Evolutionary conservation across 192 early-diverging fungal genomes (phyloP).

Genomic region (Entophlyctis luteolus): DNA sequence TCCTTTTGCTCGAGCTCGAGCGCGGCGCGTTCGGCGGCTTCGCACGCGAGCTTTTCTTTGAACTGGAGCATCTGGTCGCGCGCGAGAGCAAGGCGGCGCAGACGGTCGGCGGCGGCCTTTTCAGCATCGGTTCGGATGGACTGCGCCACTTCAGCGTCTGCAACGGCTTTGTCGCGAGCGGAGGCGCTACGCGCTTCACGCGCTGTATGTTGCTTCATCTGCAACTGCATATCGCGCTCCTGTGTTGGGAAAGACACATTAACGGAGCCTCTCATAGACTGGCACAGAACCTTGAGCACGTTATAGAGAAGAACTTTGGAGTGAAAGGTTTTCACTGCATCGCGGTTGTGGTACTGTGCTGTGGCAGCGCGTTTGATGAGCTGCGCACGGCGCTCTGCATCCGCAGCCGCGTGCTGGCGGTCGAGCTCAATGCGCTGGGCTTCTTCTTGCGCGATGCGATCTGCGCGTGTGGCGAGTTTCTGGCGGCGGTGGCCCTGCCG

Average conservation of each 20-base stretch:
- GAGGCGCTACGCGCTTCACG: background rate
- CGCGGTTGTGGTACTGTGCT: slow-evolving; percentile 42
- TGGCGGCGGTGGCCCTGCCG: slow-evolving; percentile 30
- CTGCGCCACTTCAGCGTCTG: too few relatives aligned
- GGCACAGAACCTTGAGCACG: slow-evolving; percentile 29
- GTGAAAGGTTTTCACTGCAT: slow-evolving; percentile 44
- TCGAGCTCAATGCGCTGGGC: slow-evolving; percentile 26
- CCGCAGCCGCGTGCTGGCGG: slow-evolving; percentile 29
- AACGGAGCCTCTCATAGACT: too few relatives aligned
- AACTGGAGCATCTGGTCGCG: slow-evolving; percentile 14
- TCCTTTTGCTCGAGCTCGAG: background rate
- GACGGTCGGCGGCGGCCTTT: background rate
- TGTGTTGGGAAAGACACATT: too few relatives aligned
- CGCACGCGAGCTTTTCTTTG: background rate
- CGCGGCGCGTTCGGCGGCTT: background rate
- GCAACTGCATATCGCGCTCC: slow-evolving; percentile 42
- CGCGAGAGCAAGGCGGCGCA: background rate
- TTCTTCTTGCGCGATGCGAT: slow-evolving; percentile 33
- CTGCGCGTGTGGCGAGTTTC: slow-evolving; percentile 22
- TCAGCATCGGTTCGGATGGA: slow-evolving; percentile 14
- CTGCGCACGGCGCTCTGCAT: slow-evolving; percentile 23
- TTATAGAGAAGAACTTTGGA: slow-evolving; percentile 34
- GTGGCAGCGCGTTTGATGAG: slow-evolving; percentile 40
- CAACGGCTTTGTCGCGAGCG: background rate
- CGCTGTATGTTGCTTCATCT: slow-evolving; percentile 22